Evolutionary conservation across 106 monocot species (phyloP), one percentile per base, ranked within the genome.

Genomic region (Platanthera zijinensis): DNA sequence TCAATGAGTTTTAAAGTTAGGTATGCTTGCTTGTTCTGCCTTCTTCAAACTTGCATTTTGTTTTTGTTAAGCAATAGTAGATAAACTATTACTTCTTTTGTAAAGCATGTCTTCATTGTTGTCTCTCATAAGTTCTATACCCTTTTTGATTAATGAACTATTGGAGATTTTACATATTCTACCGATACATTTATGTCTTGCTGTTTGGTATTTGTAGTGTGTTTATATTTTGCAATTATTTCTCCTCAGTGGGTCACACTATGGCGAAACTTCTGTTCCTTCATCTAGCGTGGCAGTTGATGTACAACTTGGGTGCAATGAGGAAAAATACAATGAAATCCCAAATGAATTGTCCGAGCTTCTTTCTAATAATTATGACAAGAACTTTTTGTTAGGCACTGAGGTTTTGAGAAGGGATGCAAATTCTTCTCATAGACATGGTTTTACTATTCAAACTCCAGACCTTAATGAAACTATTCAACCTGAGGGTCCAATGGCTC

Each of bases 391-490:
- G 32, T 59, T 74, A 75, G 45, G 70, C 54, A 54, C 47, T 22
- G 79, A 74, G 50, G 69, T 86, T 81, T 17, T 78, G 6, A 69
- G 75, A 75, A 77, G 28, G 63, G 76, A 51, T 71, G 75, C 73
- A 71, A 77, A 68, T 13, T 59, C 85, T 79, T 80, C 82, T 75
- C 77, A 78, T 52, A 78, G 75, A 68, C 81, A 82, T 56, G 79
- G 79, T 5, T 87, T 86, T 80, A 87, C 86, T 66, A 82, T 83
- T 54, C 85, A 85, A 57, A 92, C 92, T 19, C 92, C 92, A 69
- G 87, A 92, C 74, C 83, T 90, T 8, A 92, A 92, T 82, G 88
- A 88, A 83, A 75, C 83, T 48, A 81, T 90, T 67, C 84, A 78
- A 69, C 74, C 83, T 77, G 77, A 75, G 75, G 73, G 77, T 75